phyloP scores from a whole-genome alignment of 331 rosid genomes.

The Erythrophleum ivorense region DNA sequence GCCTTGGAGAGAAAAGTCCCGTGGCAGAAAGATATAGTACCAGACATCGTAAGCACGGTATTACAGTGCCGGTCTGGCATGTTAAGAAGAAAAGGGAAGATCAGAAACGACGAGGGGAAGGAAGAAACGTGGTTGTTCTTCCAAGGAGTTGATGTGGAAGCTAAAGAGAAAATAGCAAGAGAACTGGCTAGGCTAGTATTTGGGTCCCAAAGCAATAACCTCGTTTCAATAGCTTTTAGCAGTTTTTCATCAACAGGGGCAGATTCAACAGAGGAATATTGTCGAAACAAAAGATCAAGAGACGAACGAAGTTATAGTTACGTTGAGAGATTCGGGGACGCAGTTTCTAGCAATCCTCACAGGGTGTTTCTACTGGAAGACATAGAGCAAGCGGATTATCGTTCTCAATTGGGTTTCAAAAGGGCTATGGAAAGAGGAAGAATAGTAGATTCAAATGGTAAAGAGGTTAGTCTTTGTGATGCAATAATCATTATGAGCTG shows the following conservation, averaged over 20 bases:
- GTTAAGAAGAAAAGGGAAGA: slow-evolving; percentile 65
- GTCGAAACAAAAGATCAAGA: slow-evolving; percentile 75
- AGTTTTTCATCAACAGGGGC: slow-evolving; percentile 75
- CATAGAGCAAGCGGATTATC: slow-evolving; percentile 82
- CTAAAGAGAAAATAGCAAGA: slow-evolving; percentile 69
- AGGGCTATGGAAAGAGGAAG: slow-evolving; percentile 82
- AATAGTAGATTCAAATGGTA: slow-evolving; percentile 58
- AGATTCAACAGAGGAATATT: slow-evolving; percentile 70
- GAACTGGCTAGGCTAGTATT: slow-evolving; percentile 75
- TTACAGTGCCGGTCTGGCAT: slow-evolving; percentile 83
- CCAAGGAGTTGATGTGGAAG: slow-evolving; percentile 82
- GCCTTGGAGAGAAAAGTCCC: slow-evolving; percentile 79
- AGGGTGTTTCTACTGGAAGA: slow-evolving; percentile 85
- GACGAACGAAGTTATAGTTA: slow-evolving; percentile 75
- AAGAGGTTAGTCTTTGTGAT: slow-evolving; percentile 68
- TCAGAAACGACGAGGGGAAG: slow-evolving; percentile 46
- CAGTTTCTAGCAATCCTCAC: slow-evolving; percentile 67
- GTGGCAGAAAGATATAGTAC: slow-evolving; percentile 78
- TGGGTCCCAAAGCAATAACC: slow-evolving; percentile 60
- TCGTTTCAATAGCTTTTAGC: slow-evolving; percentile 67
- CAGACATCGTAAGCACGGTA: slow-evolving; percentile 68
- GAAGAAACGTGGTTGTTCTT: slow-evolving; percentile 94
- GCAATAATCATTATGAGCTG: slow-evolving; percentile 84
- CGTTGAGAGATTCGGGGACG: slow-evolving; percentile 68
- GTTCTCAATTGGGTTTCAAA: slow-evolving; percentile 79